Base-by-base conservation (phyloP, 805 yeast genomes). In the Candida qinlingensis region DNA sequence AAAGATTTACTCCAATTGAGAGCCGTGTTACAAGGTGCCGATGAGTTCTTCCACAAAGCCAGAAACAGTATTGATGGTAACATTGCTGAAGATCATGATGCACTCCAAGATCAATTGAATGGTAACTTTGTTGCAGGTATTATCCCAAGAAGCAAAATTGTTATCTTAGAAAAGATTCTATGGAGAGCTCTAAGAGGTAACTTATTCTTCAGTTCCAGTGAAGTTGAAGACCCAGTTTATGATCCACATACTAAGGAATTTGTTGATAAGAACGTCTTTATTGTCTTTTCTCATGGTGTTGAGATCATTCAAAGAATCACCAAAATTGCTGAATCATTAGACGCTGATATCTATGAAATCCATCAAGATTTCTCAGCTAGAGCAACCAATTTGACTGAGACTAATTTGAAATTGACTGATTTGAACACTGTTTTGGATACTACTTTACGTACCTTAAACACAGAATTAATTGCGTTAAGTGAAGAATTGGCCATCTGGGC, bases 161-260 rank as follows among this genome's bases (percentile, higher is more conserved):
- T 74, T 25, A 72, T 85, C 4, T 72, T 94, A 55, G 90, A 90
- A 62, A 87, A 83, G 60, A 88, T 94, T 48, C 71, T 90, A 45
- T 95, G 98, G 97, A 79, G 99, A 68, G 83, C 87, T 12, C 76
- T 92, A 55, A 81, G 99, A 67, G 99, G 99, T 63, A 94, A 94
- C 67, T 73, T 95, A 57, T 86, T 78, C 60, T 78, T 90, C 64
- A 83, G 84, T 55, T 76, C 85, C 47, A 77, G 79, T 50, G 95
- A 86, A 59, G 80, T 92, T 53, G 75, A 78, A 5, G 87, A 85
- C 59, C 80, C 83, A 31, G 70, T 91, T 49, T 83, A 78, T 62
- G 96, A 89, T 58, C 69, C 79, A 46, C 77, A 80, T 63, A 56
- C 83, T 29, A 78, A 79, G 52, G 71, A 73, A 29, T 70, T 66